Conservation (phyloP, 768 basidiomycete genomes). For the Coprinopsis cinerea region DNA sequence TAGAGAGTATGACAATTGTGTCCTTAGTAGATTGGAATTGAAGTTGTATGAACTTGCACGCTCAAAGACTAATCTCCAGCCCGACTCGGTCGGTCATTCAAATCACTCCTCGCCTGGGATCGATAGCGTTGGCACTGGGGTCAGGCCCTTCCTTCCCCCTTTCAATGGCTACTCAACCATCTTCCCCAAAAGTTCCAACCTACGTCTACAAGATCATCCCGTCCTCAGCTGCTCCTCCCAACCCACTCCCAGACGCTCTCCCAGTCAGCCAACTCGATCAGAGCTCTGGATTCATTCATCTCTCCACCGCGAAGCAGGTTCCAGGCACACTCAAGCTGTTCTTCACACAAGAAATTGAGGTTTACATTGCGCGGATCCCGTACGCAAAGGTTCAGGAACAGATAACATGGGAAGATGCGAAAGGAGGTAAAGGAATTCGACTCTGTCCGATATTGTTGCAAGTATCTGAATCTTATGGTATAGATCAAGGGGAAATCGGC, state of each 20-base stretch:
- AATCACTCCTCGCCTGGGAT: no score
- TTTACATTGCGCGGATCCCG: slow-evolving; percentile 39
- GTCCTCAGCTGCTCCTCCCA: slow-evolving; percentile 32
- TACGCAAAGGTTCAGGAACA: slow-evolving; percentile 34
- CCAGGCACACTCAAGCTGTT: slow-evolving; percentile 41
- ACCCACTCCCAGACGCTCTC: slow-evolving; percentile 37
- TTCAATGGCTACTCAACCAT: no score
- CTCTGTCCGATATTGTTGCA: background rate
- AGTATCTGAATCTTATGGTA: background rate
- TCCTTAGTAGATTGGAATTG: no score
- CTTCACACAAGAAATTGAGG: slow-evolving; percentile 31
- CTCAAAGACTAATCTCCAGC: no score
- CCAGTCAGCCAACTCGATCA: slow-evolving; percentile 47
- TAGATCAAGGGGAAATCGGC: slow-evolving; percentile 36
- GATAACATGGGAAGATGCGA: slow-evolving; percentile 46
- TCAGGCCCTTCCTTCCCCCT: no score
- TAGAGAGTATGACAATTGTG: no score
- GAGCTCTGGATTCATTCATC: slow-evolving; percentile 45
- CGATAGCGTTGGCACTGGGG: no score
- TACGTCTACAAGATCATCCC: slow-evolving; percentile 62
- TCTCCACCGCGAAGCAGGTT: slow-evolving; percentile 49
- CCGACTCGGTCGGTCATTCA: background rate
- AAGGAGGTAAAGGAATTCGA: slow-evolving; percentile 22
- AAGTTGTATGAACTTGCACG: no score
- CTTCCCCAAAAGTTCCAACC: slow-evolving; percentile 27